Evolutionary conservation across 2,329 filamentous ascomycete species (phyloP).

Genomic region (Fusarium illudens): DNA sequence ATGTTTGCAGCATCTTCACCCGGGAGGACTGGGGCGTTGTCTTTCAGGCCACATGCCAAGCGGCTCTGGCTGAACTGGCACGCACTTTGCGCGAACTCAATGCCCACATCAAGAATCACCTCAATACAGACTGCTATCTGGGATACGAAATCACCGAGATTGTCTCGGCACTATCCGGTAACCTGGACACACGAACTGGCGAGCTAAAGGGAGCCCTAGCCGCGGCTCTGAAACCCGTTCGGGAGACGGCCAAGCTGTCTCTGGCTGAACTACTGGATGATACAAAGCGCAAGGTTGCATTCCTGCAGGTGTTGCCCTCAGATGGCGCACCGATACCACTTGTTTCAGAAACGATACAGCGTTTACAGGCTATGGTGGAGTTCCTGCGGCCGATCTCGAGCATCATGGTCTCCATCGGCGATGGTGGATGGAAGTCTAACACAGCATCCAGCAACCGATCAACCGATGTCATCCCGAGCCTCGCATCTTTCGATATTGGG

Average conservation of each 20-base stretch:
- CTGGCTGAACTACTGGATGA: slow-evolving; percentile 86
- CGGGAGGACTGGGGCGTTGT: slow-evolving; percentile 85
- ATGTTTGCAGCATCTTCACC: slow-evolving; percentile 85
- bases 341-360: slow-evolving; percentile 84
- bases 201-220: slow-evolving; percentile 85
- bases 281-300: slow-evolving; percentile 73
- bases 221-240: slow-evolving; percentile 86
- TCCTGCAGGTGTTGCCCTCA: slow-evolving; percentile 72
- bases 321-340: slow-evolving; percentile 83
- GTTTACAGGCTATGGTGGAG: slow-evolving; percentile 84
- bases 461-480: slow-evolving; percentile 72
- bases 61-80: slow-evolving; percentile 80
- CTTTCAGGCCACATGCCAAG: slow-evolving; percentile 80
- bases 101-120: slow-evolving; percentile 83
- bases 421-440: slow-evolving; percentile 83
- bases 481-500: slow-evolving; percentile 84
- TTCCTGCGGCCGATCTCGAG: slow-evolving; percentile 88
- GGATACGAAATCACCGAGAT: slow-evolving; percentile 96
- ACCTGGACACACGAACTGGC: slow-evolving; percentile 82
- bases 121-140: slow-evolving; percentile 91
- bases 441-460: slow-evolving; percentile 61
- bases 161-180: slow-evolving; percentile 79
- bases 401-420: slow-evolving; percentile 90
- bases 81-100: slow-evolving; percentile 90
- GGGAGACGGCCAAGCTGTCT: slow-evolving; percentile 90